Percentiles rank a stretch among this genome's conserved stretches.
Conservation (phyloP, 1,284 basidiomycete genomes). For the Leccinum pachyderme region DNA sequence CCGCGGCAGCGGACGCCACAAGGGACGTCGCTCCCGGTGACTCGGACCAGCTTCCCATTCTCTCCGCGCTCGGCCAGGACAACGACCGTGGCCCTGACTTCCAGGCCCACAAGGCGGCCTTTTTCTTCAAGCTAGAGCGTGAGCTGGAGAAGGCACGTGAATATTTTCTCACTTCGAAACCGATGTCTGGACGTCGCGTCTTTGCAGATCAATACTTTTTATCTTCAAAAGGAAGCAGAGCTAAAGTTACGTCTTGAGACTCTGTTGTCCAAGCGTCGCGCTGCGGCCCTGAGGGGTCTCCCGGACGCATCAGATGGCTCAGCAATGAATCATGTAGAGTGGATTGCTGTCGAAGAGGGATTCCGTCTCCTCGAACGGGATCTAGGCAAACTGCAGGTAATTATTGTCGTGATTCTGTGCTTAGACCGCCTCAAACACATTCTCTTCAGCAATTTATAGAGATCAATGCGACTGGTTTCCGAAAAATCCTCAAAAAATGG, state of each 20-base stretch:
- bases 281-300: slow-evolving; percentile 69
- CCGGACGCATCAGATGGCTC: slow-evolving; percentile 60
- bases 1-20: slow-evolving; percentile 4
- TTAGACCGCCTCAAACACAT: slow-evolving; percentile 20
- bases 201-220: slow-evolving; percentile 95
- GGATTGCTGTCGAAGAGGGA: slow-evolving; percentile 93
- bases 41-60: slow-evolving; percentile 51
- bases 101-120: slow-evolving; percentile 93
- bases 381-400: slow-evolving; percentile 92
- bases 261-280: slow-evolving; percentile 89
- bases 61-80: slow-evolving; percentile 60
- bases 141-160: slow-evolving; percentile 90
- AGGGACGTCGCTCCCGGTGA: slow-evolving; percentile 24
- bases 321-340: slow-evolving; percentile 76
- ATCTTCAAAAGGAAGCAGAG: slow-evolving; percentile 97
- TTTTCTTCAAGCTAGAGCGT: slow-evolving; percentile 98
- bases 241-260: slow-evolving; percentile 91
- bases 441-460: slow-evolving; percentile 88
- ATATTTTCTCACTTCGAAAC: not conserved
- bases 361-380: slow-evolving; percentile 95
- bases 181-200: slow-evolving; percentile 1
- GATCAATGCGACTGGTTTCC: slow-evolving; percentile 96
- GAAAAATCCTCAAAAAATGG: slow-evolving; percentile 99
- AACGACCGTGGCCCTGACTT: slow-evolving; percentile 74
- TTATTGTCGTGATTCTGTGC: slow-evolving; percentile 18